phyloP scores from a whole-genome alignment of 305 asterid genomes.

The Fraxinus albicans region DNA sequence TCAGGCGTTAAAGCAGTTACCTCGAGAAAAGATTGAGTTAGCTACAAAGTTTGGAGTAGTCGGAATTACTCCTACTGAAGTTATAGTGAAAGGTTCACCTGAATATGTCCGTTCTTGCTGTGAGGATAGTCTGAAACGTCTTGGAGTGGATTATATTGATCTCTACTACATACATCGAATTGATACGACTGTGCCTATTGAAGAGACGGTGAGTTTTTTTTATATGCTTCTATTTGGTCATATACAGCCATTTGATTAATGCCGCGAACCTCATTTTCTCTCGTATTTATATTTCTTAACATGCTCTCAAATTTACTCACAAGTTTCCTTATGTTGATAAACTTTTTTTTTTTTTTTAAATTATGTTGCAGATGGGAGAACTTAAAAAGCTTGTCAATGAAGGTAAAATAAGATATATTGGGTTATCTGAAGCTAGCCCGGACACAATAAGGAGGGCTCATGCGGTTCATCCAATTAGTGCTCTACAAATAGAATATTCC shows the following conservation, averaged over 20 bases:
- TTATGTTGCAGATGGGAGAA: constrained; percentile 31
- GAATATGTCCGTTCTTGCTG: constrained; percentile 58
- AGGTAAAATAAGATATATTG: constrained; percentile 63
- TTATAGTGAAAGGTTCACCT: constrained; percentile 46
- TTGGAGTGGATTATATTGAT: constrained; percentile 55
- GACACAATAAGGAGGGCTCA: constrained; percentile 68
- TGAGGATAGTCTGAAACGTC: constrained; percentile 49
- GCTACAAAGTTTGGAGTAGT: constrained; percentile 54
- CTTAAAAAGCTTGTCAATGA: constrained; percentile 50
- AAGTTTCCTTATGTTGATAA: not conserved
- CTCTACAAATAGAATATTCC: constrained; percentile 61
- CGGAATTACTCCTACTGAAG: constrained; percentile 23
- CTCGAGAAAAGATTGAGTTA: constrained; percentile 49
- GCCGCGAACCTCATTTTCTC: not conserved
- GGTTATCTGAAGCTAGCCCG: constrained; percentile 64
- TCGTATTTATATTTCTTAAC: not conserved
- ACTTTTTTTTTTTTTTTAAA: not conserved
- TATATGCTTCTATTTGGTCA: not conserved
- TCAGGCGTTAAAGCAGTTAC: constrained; percentile 58
- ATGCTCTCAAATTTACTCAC: not conserved
- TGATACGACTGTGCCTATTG: constrained; percentile 55
- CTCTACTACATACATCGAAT: constrained; percentile 53
- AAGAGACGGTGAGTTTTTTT: constrained; percentile 41
- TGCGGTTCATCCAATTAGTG: constrained; percentile 64
- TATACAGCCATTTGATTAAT: not conserved